Evolutionary conservation across 192 early-diverging fungal species (phyloP), one percentile per base, ranked within the genome.

Genomic region (Dissophora globulifera): DNA sequence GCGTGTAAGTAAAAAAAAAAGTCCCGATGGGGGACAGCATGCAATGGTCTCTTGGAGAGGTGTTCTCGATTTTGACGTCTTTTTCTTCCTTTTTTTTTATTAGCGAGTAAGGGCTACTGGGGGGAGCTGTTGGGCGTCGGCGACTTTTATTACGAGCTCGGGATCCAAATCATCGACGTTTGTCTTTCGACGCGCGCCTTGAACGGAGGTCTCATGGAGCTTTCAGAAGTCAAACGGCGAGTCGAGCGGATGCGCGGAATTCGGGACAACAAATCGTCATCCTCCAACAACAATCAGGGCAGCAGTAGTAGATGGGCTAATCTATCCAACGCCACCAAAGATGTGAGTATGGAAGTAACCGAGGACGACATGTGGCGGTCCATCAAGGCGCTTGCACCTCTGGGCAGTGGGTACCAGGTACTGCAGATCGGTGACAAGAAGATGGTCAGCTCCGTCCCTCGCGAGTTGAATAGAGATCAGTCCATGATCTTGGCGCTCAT

Each of bases 81-180:
- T 38, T 79, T 66, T 62, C 62, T 40, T 45, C 25, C 51, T 35
- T 25, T 32, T 3, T 42, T 19, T 35, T 40, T 38, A 45, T 23
- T 74, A 86, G 94, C 95, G 41, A 95, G 94, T 63, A 99, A 99
- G 75, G 94, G 96, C 23, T 94, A 94, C 62, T 96, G 96, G 97
- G 87, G 94, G 0, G 96, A 96, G 52, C 78, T 99, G 11, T 78
- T 99, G 3, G 97, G 97, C 0, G 91, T 98, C 7, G 94, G 96
- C 16, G 95, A 98, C 72, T 99, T 99, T 81, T 99, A 99, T 80
- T 97, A 95, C 66, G 95, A 98, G 50, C 84, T 99, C 4, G 93
- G 90, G 0, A 89, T 98, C n/a, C 95, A 96, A 56, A 93, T 97
- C 32, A 92, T 92, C 43, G 94, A 96, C 52, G 88, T 93, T 0